Conservation (phyloP, 345 rosid genomes). For the Syzygium oleosum region DNA sequence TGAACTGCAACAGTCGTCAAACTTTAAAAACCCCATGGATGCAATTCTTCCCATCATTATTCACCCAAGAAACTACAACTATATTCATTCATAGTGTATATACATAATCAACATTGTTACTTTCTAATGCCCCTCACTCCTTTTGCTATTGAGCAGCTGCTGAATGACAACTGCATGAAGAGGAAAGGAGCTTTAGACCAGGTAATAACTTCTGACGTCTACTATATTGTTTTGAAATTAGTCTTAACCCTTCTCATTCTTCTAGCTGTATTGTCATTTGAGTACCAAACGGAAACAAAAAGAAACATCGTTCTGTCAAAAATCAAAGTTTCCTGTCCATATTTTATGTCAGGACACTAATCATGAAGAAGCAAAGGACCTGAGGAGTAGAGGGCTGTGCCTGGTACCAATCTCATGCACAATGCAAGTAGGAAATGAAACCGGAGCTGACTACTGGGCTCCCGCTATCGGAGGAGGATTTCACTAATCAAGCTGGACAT, state of each 20-base stretch:
- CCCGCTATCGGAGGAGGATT: conserved; percentile 44
- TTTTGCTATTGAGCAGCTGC: conserved; percentile 3
- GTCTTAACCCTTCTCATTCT: background rate
- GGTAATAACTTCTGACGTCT: conserved; percentile 8
- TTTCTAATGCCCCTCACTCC: background rate
- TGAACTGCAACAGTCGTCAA: background rate
- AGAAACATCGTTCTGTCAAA: background rate
- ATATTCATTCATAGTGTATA: background rate
- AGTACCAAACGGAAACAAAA: background rate
- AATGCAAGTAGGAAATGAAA: conserved; percentile 53
- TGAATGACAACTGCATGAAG: conserved; percentile 28
- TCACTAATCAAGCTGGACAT: background rate
- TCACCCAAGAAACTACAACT: background rate
- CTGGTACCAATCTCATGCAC: conserved; percentile 72
- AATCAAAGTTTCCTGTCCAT: background rate
- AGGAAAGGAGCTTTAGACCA: conserved; percentile 26
- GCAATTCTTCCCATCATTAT: background rate
- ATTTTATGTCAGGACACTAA: background rate
- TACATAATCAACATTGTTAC: background rate
- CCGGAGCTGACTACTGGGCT: conserved; percentile 77
- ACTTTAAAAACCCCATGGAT: background rate
- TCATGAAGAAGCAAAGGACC: conserved; percentile 31
- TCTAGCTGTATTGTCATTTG: background rate
- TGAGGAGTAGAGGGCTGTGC: conserved; percentile 77
- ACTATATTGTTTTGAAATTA: conserved; percentile 4